Base-by-base conservation (phyloP, 2,329 filamentous ascomycete species). In the Trichoderma sp. region DNA sequence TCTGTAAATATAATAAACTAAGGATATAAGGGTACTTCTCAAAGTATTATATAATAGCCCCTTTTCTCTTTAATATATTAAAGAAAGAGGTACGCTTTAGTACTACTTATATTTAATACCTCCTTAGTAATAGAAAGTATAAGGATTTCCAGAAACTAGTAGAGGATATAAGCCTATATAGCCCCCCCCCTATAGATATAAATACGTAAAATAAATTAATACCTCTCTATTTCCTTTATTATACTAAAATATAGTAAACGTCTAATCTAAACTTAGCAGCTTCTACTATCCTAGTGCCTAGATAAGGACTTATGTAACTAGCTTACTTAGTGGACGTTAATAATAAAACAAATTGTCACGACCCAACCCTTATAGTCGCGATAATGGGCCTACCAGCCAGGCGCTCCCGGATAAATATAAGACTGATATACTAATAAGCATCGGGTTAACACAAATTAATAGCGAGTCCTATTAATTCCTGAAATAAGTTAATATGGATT, bases 221-320 rank as follows among this genome's bases (percentile, higher is more conserved):
- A 34, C 5, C 37, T 12, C 15, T 7, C 3, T 7, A n/a, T 59
- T 63, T 52, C 19, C 13, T 63, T 63, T 50, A 50, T 50, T 19
- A 13, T n/a, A 48, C 27, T 52, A 37, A 63, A 27, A 63, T 8
- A 10, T 35, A 63, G 59, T 5, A n/a, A 63, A 63, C 4, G 13
- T 5, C 1, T 12, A 10, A 8, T 35, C 6, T 35, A 52, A 52
- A 48, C n/a, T 12, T 4, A 13, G 5, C 12, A 4, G 42, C 42
- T 63, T 12, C 29, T 63, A 63, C 39, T 10, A 4, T 63, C 59
- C 12, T 63, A 63, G 5, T 63, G 15, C 42, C 42, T 45, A 61
- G 5, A 48, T 34, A 35, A 22, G 10, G 58, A 61, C 39, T 50
- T 61, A 63, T 63, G 13, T 63, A 63, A 63, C 13, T 63, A 63